Evolutionary conservation across 1,284 basidiomycete species (phyloP), one percentile per base, ranked within the genome.

Genomic region (Austroboletus niveus): DNA sequence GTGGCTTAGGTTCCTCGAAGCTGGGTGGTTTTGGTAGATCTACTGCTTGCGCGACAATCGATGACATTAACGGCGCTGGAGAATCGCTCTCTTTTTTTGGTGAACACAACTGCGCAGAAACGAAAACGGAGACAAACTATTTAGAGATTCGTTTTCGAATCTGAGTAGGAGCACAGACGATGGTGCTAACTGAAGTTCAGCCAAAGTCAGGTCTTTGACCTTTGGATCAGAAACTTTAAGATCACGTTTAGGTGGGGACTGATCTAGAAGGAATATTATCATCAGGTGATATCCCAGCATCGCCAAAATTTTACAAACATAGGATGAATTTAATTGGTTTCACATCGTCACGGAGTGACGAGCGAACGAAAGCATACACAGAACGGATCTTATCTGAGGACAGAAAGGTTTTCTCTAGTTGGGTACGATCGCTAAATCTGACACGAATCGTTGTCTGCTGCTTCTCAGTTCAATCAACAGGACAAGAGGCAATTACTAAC

Each of bases 301-400:
- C 20, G 22, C 44, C 27, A 11, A 31, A 42, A 50, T 47, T 44
- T 17, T 35, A 75, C 85, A 47, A 61, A 92, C 90, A 95, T 44
- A 94, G 75, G 24, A 92, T 78, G 60, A 93, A 94, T 57, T 89
- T 89, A 69, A 84, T 81, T 5, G 81, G 75, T 61, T 86, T 84
- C 32, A 84, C 80, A 55, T 88, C 85, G 46, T 90, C 87, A 36
- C 80, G 74, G 40, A 95, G 71, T 22, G 80, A 80, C n/a, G 75
- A 71, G 22, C 89, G 80, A 42, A 94, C 88, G 59, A 95, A 93
- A 4, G 84, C 85, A 65, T 95, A 95, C 3, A 95, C 80, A 3
- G 83, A 76, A 47, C 80, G 79, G 52, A 95, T 92, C 63, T 87
- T 91, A 64, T 85, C 82, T 1, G 78, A 79, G 6, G 89, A 90